Conservation (phyloP, 2,329 filamentous ascomycete species). For the Aspergillus sp. region DNA sequence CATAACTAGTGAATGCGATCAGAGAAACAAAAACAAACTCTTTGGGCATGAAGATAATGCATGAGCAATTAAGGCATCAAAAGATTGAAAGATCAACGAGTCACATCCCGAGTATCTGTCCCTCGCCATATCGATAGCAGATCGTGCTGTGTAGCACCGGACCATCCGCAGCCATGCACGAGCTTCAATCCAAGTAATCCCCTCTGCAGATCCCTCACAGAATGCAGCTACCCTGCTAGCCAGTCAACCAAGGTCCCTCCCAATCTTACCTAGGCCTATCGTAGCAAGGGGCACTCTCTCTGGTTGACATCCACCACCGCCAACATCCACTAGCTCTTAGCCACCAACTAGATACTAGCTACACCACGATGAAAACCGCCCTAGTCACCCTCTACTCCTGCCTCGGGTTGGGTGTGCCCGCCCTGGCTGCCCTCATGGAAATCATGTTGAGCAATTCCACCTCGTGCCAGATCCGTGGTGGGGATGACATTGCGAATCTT, state of each 20-base stretch:
- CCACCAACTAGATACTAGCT: not conserved
- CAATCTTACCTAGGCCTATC: no score
- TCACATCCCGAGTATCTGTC: no score
- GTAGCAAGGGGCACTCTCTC: not conserved
- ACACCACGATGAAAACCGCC: not conserved
- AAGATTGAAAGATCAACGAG: no score
- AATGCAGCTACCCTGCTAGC: not conserved
- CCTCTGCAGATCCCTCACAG: not conserved
- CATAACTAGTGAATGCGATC: no score
- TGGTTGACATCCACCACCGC: not conserved
- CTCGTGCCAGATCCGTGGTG: slow-evolving; percentile 17
- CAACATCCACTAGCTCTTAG: not conserved
- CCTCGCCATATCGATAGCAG: no score
- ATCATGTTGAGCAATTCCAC: slow-evolving; percentile 4
- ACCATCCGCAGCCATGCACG: no score
- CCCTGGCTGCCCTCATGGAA: slow-evolving; percentile 7
- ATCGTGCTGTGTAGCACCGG: no score
- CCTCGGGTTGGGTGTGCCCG: not conserved
- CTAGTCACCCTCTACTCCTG: not conserved
- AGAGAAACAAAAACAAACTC: no score
- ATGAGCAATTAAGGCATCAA: no score
- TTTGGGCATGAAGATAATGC: no score
- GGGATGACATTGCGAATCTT: slow-evolving; percentile 14
- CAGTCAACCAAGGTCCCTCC: no score
- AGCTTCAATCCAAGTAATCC: not conserved